Conservation (phyloP, 352 stramenopile genomes). For the Halophytophthora batemanensis region DNA sequence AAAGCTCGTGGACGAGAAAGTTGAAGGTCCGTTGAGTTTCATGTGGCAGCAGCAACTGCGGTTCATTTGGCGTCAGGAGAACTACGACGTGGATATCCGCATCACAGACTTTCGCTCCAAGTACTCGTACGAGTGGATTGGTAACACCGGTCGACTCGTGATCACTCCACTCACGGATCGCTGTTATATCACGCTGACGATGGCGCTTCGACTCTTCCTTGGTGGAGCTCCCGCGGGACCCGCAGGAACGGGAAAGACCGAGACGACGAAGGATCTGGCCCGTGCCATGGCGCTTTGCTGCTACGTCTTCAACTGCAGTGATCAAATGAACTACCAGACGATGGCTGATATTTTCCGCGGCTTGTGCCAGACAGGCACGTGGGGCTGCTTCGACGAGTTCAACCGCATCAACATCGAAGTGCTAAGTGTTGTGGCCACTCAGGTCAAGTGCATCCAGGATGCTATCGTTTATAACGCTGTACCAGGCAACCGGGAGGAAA, state of each 20-base stretch:
- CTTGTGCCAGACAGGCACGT: constrained; percentile 80
- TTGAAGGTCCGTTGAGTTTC: constrained; percentile 85
- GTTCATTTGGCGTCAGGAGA: constrained; percentile 91
- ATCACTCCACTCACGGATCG: constrained; percentile 96
- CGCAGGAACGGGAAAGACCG: constrained; percentile 90
- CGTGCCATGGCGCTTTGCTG: constrained; percentile 83
- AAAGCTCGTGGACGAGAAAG: constrained; percentile 84
- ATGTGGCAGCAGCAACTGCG: constrained; percentile 87
- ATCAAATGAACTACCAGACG: constrained; percentile 90
- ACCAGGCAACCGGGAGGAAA: constrained; percentile 91
- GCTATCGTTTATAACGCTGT: constrained; percentile 88
- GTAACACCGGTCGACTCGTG: constrained; percentile 90
- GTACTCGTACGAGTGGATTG: constrained; percentile 89
- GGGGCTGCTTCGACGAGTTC: constrained; percentile 89
- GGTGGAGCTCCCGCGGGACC: constrained; percentile 92
- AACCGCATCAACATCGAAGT: constrained; percentile 90
- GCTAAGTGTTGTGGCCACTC: constrained; percentile 80
- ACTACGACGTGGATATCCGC: constrained; percentile 94
- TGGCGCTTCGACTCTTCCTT: constrained; percentile 95
- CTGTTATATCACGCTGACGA: constrained; percentile 97
- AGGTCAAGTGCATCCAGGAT: constrained; percentile 86
- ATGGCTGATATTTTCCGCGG: constrained; percentile 89
- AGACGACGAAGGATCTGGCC: constrained; percentile 85
- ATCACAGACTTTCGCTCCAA: constrained; percentile 97
- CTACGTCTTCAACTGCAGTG: constrained; percentile 90